Percentiles rank a stretch among this genome's conserved stretches.
Evolutionary conservation across 225 moss, liverwort and hornwort genomes (phyloP).

Genomic region (Sphagnum contortum): DNA sequence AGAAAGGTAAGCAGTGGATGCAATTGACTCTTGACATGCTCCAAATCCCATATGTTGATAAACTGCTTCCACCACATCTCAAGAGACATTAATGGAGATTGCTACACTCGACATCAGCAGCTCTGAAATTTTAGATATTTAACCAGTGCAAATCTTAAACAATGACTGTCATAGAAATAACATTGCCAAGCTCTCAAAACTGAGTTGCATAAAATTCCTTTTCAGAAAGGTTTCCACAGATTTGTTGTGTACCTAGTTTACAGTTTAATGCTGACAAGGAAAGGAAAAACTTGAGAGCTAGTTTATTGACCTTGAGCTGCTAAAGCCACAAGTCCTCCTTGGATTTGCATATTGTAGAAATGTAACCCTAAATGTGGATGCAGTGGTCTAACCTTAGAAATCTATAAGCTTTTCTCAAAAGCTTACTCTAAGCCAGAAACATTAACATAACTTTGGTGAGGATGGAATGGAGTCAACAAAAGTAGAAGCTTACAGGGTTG

Average conservation of each 20-base stretch:
- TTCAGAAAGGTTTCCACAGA: not conserved
- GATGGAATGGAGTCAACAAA: too few species aligned
- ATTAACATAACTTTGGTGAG: too few species aligned
- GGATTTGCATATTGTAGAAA: too few species aligned
- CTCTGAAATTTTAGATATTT: not conserved
- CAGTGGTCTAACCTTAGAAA: too few species aligned
- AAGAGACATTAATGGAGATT: not conserved
- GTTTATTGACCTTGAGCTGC: too few species aligned
- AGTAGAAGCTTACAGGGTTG: constrained; percentile 46
- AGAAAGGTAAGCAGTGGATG: constrained; percentile 49
- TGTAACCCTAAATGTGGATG: too few species aligned
- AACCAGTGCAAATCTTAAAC: too few species aligned
- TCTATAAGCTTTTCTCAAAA: too few species aligned
- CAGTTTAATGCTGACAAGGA: not conserved
- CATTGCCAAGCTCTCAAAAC: not conserved
- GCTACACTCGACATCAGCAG: not conserved
- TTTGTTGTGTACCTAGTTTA: too few species aligned
- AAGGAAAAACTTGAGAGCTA: too few species aligned
- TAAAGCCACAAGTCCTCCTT: too few species aligned
- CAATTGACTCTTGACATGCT: constrained; percentile 37
- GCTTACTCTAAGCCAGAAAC: too few species aligned
- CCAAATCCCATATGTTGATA: constrained; percentile 55
- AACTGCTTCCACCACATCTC: constrained; percentile 28
- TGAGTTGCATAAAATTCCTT: not conserved
- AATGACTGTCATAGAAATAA: not conserved